Conservation (phyloP, 2,329 filamentous ascomycete species). For the Shiraia bambusicola region DNA sequence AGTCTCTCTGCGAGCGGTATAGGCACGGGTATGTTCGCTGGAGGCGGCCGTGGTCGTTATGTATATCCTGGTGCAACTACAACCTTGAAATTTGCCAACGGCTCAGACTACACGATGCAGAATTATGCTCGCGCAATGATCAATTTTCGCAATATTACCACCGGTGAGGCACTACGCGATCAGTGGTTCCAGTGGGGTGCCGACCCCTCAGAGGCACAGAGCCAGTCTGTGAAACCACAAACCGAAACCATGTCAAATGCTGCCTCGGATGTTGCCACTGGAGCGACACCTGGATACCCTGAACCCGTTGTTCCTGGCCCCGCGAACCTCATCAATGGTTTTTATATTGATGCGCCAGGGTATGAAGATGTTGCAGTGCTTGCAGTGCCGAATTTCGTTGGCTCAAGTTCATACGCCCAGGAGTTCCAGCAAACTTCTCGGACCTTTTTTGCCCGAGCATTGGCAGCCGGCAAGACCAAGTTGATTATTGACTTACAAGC, state of each 20-base stretch:
- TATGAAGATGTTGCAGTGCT: conserved; percentile 51
- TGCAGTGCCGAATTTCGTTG: conserved; percentile 46
- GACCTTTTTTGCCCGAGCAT: conserved; percentile 46
- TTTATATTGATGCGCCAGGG: conserved; percentile 46
- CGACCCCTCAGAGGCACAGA: conserved; percentile 2
- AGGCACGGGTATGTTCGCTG: conserved; percentile 48
- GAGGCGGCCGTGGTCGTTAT: conserved; percentile 47
- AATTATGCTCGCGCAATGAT: conserved; percentile 47
- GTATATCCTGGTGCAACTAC: conserved; percentile 49
- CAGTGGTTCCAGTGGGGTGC: conserved; percentile 40
- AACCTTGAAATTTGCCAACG: conserved; percentile 50
- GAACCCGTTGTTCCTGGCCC: conserved; percentile 43
- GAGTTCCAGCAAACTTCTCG: conserved; percentile 46
- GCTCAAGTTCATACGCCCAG: conserved; percentile 16
- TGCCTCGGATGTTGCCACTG: conserved; percentile 7
- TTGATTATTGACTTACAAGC: conserved; percentile 61
- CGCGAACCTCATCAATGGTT: conserved; percentile 48
- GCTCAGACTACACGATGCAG: conserved; percentile 41
- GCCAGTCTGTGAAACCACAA: conserved; percentile 1
- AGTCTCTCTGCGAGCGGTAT: conserved; percentile 44
- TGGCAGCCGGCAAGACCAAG: conserved; percentile 57
- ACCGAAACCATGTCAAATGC: conserved; percentile 10
- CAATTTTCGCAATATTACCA: conserved; percentile 44
- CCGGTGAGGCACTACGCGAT: conserved; percentile 45
- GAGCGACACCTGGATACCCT: conserved; percentile 47